A percentile compares a stretch with the other conserved stretches of the same genome.
These are phyloP conservation scores for Ophiostoma tasmaniense DNA, from an alignment of 2,329 filamentous ascomycete species.

Conservation along the genomic window DNA sequence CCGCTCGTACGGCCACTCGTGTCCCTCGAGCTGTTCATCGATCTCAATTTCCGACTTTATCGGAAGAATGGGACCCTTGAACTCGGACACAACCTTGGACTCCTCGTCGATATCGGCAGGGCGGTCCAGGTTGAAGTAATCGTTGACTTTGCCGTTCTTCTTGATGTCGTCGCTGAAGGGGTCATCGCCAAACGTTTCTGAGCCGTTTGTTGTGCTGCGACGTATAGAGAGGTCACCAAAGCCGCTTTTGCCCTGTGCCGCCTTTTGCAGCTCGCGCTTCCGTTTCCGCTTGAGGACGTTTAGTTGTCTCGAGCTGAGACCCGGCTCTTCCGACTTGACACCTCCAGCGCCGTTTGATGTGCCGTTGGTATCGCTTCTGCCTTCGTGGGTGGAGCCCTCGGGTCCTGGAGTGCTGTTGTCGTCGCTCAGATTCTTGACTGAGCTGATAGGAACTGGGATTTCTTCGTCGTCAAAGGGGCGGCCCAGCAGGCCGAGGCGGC, in stretches of 20 bases:
- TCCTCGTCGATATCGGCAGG: constrained; percentile 75
- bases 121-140: constrained; percentile 87
- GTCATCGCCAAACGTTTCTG: constrained; percentile 48
- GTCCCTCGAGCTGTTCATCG: constrained; percentile 66
- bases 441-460: constrained; percentile 55
- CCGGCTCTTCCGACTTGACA: constrained; percentile 44
- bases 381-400: constrained; percentile 31
- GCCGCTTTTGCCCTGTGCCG: constrained; percentile 74
- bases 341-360: constrained; percentile 6
- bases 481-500: constrained; percentile 75
- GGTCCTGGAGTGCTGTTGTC: constrained; percentile 28
- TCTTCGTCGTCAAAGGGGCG: constrained; percentile 80
- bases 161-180: constrained; percentile 34
- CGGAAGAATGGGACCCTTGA: constrained; percentile 72
- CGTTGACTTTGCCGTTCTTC: constrained; percentile 57
- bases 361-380: constrained; percentile 12
- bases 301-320: constrained; percentile 82
- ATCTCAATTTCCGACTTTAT: constrained; percentile 81
- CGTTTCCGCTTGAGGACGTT: constrained; percentile 92
- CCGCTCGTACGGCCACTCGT: constrained; percentile 89
- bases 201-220: constrained; percentile 50
- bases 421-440: constrained; percentile 33
- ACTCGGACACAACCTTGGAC: constrained; percentile 86
- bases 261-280: constrained; percentile 80
- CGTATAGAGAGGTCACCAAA: constrained; percentile 78